phyloP scores from a whole-genome alignment of 148 eudicot genomes.

The Heliosperma pusillum region DNA sequence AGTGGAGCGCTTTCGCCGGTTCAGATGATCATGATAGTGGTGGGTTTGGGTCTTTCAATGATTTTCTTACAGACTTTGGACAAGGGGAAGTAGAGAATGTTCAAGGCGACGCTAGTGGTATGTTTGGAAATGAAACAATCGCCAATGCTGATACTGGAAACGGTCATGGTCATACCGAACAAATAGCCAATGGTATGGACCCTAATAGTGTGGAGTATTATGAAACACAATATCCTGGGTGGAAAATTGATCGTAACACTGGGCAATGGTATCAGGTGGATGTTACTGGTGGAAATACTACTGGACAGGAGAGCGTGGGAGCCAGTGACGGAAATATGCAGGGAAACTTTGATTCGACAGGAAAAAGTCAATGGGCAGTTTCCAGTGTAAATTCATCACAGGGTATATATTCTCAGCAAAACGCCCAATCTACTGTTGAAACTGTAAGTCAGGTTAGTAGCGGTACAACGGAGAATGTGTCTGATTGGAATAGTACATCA shows the following conservation, averaged over 20 bases:
- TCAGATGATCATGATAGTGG: slow-evolving; percentile 33
- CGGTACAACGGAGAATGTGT: slow-evolving; percentile 33
- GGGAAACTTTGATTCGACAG: slow-evolving; percentile 28
- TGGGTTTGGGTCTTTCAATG: slow-evolving; percentile 65
- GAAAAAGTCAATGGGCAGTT: slow-evolving; percentile 31
- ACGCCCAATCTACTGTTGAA: slow-evolving; percentile 44
- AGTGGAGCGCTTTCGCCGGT: slow-evolving; percentile 72
- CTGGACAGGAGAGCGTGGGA: slow-evolving; percentile 23
- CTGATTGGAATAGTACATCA: slow-evolving; percentile 50
- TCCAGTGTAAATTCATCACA: slow-evolving; percentile 44
- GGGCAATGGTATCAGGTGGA: slow-evolving; percentile 92
- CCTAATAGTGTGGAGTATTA: slow-evolving; percentile 47
- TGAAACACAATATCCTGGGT: slow-evolving; percentile 85
- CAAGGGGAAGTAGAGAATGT: slow-evolving; percentile 34
- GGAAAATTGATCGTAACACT: slow-evolving; percentile 68
- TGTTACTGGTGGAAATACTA: slow-evolving; percentile 38
- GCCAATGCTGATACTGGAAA: slow-evolving; percentile 9
- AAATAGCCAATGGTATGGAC: slow-evolving; percentile 37
- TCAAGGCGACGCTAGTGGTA: slow-evolving; percentile 25
- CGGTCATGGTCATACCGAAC: slow-evolving; percentile 28
- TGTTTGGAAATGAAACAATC: slow-evolving; percentile 31
- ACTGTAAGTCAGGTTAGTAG: slow-evolving; percentile 44
- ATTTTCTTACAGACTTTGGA: slow-evolving; percentile 62
- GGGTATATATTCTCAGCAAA: slow-evolving; percentile 55
- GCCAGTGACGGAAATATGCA: slow-evolving; percentile 24